Base-by-base conservation (phyloP, 768 basidiomycete species). In the Podaxis pistillaris region DNA sequence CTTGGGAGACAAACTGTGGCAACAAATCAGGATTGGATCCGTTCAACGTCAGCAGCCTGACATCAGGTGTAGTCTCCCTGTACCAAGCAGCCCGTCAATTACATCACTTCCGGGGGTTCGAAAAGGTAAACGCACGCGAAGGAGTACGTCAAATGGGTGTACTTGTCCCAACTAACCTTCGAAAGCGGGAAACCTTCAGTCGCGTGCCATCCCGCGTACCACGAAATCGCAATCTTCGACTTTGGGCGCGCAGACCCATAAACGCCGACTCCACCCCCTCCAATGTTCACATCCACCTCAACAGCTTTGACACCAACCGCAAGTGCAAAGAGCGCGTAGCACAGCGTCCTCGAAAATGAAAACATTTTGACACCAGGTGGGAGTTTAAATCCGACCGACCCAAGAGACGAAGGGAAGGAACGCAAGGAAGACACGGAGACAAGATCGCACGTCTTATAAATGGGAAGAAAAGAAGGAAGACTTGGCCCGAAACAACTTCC, bases 201-300 rank as follows among this genome's bases (percentile, higher is more conserved):
- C 26, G 82, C 72, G 69, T 88, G 86, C 86, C 86, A 93, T 50
- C 86, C 85, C 30, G 89, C 85, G 67, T 83, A 90, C 87, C 87
- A 62, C 19, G 60, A 62, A 19, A 47, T 22, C 19, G 60, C 60
- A 19, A 62, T 22, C 19, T 46, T 55, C 17, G 60, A 55, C 9
- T 55, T 54, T n/a, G 60, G 46, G 36, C 22, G 36, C 26, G 19
- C 13, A 37, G 17, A 46, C 17, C 44, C 44, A 19, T 17, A 4
- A 41, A 11, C 40, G 59, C 50, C 8, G 50, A 15, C 52, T 24
- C 9, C 50, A 54, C 40, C 36, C 15, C 5, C 60, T 30, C 28
- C 53, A 15, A 26, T 7, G 12, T 12, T 19, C 26, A 47, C 30
- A 46, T 33, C 33, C n/a, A 41, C 52, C 13, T 55, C 44, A 12